These are phyloP conservation scores for Cenchrus fungigraminus DNA, from an alignment of 176 grass and related monocot genomes.

Conservation along the genomic window DNA sequence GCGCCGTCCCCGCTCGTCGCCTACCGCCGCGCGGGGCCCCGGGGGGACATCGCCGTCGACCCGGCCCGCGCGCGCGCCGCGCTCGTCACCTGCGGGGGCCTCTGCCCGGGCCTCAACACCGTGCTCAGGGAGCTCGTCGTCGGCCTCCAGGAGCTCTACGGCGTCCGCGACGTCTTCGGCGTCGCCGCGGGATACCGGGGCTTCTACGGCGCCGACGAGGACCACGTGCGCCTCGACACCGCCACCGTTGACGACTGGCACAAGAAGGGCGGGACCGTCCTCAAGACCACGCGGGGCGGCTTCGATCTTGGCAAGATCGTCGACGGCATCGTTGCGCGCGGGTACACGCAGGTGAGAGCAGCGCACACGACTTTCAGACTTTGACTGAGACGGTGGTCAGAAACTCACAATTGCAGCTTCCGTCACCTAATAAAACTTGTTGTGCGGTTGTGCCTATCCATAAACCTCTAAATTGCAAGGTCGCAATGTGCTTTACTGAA, in stretches of 20 bases:
- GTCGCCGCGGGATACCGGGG: constrained; percentile 78
- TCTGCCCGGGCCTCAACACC: constrained; percentile 90
- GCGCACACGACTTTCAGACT: neutral
- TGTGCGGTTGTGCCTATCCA: neutral
- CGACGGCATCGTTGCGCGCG: constrained; percentile 66
- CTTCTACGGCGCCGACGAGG: constrained; percentile 65
- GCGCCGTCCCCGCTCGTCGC: constrained; percentile 47
- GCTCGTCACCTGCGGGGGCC: constrained; percentile 89
- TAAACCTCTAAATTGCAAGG: neutral
- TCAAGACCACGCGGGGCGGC: constrained; percentile 77
- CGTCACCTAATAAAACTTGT: neutral
- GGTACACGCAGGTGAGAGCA: constrained; percentile 75
- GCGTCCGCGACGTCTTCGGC: constrained; percentile 77
- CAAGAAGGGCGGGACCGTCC: constrained; percentile 83
- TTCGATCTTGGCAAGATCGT: constrained; percentile 88
- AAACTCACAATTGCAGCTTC: neutral
- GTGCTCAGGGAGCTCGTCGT: constrained; percentile 91
- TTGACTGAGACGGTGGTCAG: neutral
- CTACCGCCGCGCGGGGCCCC: constrained; percentile 82
- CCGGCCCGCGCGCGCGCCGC: constrained; percentile 62
- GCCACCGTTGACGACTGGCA: constrained; percentile 72
- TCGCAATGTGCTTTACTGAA: neutral
- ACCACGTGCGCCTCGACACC: constrained; percentile 62
- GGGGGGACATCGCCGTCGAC: constrained; percentile 53
- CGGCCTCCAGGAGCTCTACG: constrained; percentile 74